Evolutionary conservation across 306 rosid species (phyloP).

Genomic region (Hippophae gyantsensis): DNA sequence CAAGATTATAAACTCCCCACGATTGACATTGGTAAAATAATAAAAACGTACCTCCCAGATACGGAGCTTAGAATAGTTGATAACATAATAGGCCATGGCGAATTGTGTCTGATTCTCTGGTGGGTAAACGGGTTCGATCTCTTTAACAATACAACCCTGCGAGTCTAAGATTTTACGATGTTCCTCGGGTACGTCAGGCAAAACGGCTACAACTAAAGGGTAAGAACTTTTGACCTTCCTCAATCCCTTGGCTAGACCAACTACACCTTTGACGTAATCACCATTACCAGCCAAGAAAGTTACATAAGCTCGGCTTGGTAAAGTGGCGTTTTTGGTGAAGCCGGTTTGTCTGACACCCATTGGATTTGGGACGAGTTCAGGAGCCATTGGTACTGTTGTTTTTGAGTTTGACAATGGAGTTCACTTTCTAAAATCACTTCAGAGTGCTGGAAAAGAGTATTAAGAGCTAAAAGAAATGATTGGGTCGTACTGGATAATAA

Average conservation of each 20-base stretch:
- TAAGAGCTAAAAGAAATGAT: no score
- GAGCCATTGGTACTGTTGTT: no score
- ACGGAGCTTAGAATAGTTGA: constrained; percentile 10
- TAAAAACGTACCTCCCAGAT: constrained; percentile 3
- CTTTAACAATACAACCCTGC: constrained; percentile 10
- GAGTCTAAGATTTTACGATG: constrained; percentile 4
- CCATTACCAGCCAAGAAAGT: constrained; percentile 7
- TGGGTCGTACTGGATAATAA: no score
- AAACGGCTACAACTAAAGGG: background rate
- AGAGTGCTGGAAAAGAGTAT: no score
- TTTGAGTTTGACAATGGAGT: no score
- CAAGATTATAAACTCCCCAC: no score
- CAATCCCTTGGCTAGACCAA: constrained; percentile 13
- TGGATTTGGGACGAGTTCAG: no score
- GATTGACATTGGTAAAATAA: background rate
- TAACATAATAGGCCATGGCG: constrained; percentile 11
- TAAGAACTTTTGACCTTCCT: background rate
- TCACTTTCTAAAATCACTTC: no score
- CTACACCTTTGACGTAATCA: constrained; percentile 11
- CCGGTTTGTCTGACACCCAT: no score
- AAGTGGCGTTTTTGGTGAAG: no score
- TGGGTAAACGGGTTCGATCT: constrained; percentile 1
- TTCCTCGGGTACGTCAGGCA: constrained; percentile 2
- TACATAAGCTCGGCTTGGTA: background rate
- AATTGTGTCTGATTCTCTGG: background rate